Percentiles rank a stretch among this genome's conserved stretches.
These are phyloP conservation scores for Agrostemma githago DNA, from an alignment of 148 eudicot species.

Conservation along the genomic window DNA sequence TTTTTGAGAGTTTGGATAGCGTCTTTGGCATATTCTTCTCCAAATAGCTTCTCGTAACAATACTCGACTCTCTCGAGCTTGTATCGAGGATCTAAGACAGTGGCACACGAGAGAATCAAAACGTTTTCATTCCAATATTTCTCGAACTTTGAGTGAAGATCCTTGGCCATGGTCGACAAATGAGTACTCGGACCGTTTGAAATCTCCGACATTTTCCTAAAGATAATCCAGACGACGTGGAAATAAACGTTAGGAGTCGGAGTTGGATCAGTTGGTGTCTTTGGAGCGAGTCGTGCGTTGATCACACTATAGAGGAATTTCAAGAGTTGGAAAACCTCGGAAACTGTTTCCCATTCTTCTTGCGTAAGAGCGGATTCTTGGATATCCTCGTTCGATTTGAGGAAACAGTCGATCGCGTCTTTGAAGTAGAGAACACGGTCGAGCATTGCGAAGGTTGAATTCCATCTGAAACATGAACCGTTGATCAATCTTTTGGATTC, in stretches of 20 bases:
- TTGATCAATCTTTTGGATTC: slow-evolving; percentile 6
- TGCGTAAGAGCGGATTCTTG: not conserved
- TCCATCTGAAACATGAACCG: not conserved
- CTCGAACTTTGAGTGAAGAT: not conserved
- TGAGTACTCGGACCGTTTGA: not conserved
- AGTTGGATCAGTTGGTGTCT: not conserved
- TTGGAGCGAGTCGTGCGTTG: not conserved
- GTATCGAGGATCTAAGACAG: slow-evolving; percentile 13
- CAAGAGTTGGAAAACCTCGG: not conserved
- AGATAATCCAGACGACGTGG: slow-evolving; percentile 2
- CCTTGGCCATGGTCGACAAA: not conserved
- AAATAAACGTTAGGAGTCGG: slow-evolving; percentile 1
- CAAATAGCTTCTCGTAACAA: slow-evolving; percentile 14
- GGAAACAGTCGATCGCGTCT: not conserved
- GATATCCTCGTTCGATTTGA: not conserved
- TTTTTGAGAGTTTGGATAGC: not conserved
- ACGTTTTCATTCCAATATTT: slow-evolving; percentile 9
- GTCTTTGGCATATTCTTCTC: slow-evolving; percentile 9
- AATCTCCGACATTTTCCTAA: slow-evolving; percentile 8
- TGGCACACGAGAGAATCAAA: not conserved
- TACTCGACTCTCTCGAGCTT: slow-evolving; percentile 19
- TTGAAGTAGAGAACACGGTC: slow-evolving; percentile 3
- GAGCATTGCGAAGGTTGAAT: slow-evolving; percentile 8
- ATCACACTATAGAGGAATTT: not conserved
- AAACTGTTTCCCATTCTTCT: not conserved